Evolutionary conservation across 306 rosid genomes (phyloP), one percentile per base, ranked within the genome.

Genomic region (Cicer arietinum): DNA sequence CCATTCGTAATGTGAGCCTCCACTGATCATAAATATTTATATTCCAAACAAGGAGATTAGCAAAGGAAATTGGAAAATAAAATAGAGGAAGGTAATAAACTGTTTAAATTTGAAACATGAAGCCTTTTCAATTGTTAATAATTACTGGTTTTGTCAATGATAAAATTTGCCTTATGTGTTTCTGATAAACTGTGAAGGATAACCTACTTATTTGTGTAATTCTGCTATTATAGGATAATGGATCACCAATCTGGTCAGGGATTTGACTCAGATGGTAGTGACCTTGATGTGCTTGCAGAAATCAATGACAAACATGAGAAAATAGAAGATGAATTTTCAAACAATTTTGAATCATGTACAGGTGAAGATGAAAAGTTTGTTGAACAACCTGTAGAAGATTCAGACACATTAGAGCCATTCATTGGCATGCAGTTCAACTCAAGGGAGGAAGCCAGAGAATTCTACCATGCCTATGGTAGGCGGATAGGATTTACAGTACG

Each of bases 361-460:
- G 81, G 66, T 76, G 92, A 84, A 47, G 89, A 77, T 76, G 85
- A 81, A n/a, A 78, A 44, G 76, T 67, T 77, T 45, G 76, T 52
- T 3, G 89, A 88, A 44, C 89, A 82, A 74, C 58, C 85, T n/a
- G 61, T 61, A 54, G 81, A 52, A 51, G 83, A 77, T 84, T 81
- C 73, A 58, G 86, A 80, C 73, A 78, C 80, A 75, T 79, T 75
- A 78, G 90, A 84, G 48, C 90, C 91, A 13, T 71, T 77, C 61
- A 52, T 80, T 65, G 91, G 84, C 72, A 85, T 90, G 91, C 86
- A 87, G 85, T 90, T 90, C 78, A 79, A 83, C 67, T 76, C 94
- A 75, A 84, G 90, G 81, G 94, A 90, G 60, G 94, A 90, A 81
- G 94, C 94, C 62, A 85, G 91, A 74, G 94, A 87, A 65, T 85